Base-by-base conservation (phyloP, 2,329 filamentous ascomycete species). In the Ophiostoma sp. region DNA sequence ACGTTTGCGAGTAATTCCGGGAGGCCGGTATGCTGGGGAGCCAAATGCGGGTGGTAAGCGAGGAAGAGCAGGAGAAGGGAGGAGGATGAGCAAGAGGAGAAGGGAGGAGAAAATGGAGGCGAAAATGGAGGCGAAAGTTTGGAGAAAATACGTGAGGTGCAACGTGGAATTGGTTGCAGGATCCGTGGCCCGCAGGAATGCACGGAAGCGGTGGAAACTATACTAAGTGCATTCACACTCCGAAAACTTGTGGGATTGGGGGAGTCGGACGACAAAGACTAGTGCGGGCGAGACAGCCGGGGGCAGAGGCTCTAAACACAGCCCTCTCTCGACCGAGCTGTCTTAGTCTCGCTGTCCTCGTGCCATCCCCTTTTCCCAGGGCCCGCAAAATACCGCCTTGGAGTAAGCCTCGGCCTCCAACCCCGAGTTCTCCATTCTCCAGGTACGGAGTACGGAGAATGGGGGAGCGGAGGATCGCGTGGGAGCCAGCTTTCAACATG, bases 401-500 rank as follows among this genome's bases (percentile, higher is more conserved):
- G 42, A 38, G 9, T 11, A 45, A 64, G 42, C 42, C n/a, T 64
- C 63, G 63, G 63, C 47, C 42, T 44, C n/a, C 42, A 45, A 64
- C 63, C 63, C 63, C 63, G 63, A 64, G 40, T 42, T 64, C 18
- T 12, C 63, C 63, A 64, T 14, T 14, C 40, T n/a, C 18, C n/a
- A 40, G 18, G 6, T 42, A n/a, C 16, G 16, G n/a, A 42, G n/a
- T 42, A 63, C 36, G 60, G 60, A 41, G 63, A 47, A 64, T 36
- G 18, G n/a, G 27, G 42, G 38, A 41, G 60, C 60, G 60, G 60
- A n/a, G 63, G 62, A 64, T 42, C 62, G 62, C 40, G 62, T 64
- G 62, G 40, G 42, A n/a, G n/a, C 14, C 41, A 45, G 40, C 27
- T 27, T 27, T 2, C 27, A 27, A 27, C 63, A 27, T 18, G 62